A percentile compares a stretch with the other conserved stretches of the same genome.
phyloP scores from a whole-genome alignment of 1,139 yeast species.

The Scheffersomyces lignicola region DNA sequence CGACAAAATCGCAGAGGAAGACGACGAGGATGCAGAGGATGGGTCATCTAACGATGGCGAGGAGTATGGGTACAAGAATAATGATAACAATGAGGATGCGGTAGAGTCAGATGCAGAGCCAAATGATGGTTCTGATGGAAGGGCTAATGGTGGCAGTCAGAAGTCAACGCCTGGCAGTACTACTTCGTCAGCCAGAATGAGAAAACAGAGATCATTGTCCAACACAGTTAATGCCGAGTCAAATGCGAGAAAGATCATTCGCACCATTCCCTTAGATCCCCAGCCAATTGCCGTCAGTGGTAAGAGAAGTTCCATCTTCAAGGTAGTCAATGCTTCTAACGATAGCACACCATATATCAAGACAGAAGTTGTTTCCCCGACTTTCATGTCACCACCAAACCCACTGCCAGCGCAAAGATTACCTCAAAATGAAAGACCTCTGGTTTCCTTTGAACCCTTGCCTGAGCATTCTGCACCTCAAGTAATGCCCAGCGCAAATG shows the following conservation, averaged over 20 bases:
- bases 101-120: slow-evolving; percentile 29
- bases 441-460: slow-evolving; percentile 3
- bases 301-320: slow-evolving; percentile 42
- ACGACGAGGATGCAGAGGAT: slow-evolving; percentile 20
- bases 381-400: slow-evolving; percentile 5
- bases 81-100: slow-evolving; percentile 21
- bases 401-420: slow-evolving; percentile 2
- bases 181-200: slow-evolving; percentile 29
- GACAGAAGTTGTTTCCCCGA: slow-evolving; percentile 10
- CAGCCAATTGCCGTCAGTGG: slow-evolving; percentile 57
- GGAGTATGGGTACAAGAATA: slow-evolving; percentile 19
- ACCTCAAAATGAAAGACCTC: background rate
- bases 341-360: slow-evolving; percentile 28
- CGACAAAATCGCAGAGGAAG: slow-evolving; percentile 20
- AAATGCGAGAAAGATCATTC: slow-evolving; percentile 69
- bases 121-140: slow-evolving; percentile 13
- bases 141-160: slow-evolving; percentile 18
- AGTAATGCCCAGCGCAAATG: slow-evolving; percentile 6
- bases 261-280: slow-evolving; percentile 80
- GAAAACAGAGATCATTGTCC: slow-evolving; percentile 50
- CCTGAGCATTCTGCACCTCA: slow-evolving; percentile 11
- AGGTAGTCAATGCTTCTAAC: slow-evolving; percentile 34
- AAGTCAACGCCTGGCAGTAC: slow-evolving; percentile 44
- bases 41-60: slow-evolving; percentile 19
- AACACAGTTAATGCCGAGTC: slow-evolving; percentile 62